Percentiles rank a stretch among this genome's conserved stretches.
phyloP scores from a whole-genome alignment of 208 protist species.

The Crithidia expoeki region DNA sequence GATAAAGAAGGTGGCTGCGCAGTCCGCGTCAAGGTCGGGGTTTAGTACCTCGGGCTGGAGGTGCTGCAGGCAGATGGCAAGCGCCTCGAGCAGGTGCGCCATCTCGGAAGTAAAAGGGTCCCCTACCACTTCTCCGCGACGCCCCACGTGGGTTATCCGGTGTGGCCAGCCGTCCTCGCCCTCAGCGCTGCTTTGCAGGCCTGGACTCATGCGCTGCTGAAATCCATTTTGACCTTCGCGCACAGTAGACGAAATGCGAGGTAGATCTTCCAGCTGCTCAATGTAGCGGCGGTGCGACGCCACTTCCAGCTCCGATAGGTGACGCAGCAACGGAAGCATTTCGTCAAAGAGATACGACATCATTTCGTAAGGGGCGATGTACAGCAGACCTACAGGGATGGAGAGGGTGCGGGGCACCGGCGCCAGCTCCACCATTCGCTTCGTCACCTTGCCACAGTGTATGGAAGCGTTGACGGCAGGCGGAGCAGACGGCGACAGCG shows the following conservation, averaged over 20 bases:
- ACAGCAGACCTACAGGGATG: constrained; percentile 66
- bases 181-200: constrained; percentile 1
- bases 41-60: constrained; percentile 75
- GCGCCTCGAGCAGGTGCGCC: constrained; percentile 69
- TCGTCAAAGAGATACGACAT: constrained; percentile 86
- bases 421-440: constrained; percentile 80
- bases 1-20: constrained; percentile 87
- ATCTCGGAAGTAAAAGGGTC: constrained; percentile 79
- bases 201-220: constrained; percentile 1
- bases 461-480: constrained; percentile 3
- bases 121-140: constrained; percentile 27
- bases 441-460: constrained; percentile 72
- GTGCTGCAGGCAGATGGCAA: constrained; percentile 75
- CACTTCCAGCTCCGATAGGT: constrained; percentile 76
- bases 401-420: constrained; percentile 51
- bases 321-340: constrained; percentile 73
- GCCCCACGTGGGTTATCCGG: constrained; percentile 9
- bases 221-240: constrained; percentile 6
- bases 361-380: constrained; percentile 81
- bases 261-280: constrained; percentile 57
- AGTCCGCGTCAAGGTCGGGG: constrained; percentile 80
- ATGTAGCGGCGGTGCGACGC: constrained; percentile 64
- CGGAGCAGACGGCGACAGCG: background rate
- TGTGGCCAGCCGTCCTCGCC: constrained; percentile 19
- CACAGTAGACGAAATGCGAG: constrained; percentile 25